Evolutionary conservation across 768 basidiomycete species (phyloP), one percentile per base, ranked within the genome.

Genomic region (Phylloporus sp.): DNA sequence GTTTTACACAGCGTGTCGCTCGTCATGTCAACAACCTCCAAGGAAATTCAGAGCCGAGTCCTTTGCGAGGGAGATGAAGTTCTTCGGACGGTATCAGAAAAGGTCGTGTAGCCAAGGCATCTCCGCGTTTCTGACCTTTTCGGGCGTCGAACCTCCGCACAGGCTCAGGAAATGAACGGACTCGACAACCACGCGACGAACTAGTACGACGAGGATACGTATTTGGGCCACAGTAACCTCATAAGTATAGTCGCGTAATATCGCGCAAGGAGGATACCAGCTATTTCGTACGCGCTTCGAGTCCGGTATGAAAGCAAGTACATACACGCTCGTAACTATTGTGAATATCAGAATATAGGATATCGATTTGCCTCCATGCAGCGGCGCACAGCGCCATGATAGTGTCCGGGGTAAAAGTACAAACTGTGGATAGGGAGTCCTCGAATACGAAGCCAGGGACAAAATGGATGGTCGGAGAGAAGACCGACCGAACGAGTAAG

Each of bases 61-160:
- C 38, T 40, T 42, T 45, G 47, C 26, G 38, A 62, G 48, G 37
- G 33, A 53, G 35, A 59, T 59, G 54, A 55, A 44, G 32, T 34
- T n/a, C 49, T 58, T 58, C 48, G 46, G 49, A 44, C 38, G 43
- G 47, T 34, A 9, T 17, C 52, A 38, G 18, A 24, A 56, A 52
- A 42, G n/a, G 29, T 47, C 50, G 54, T 48, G 44, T 40, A 57
- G 40, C 22, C 52, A 55, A 44, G 20, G 27, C 52, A 64, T 66
- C 54, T 64, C 63, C 63, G 62, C 62, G 42, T 46, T 64, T 53
- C 28, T 51, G 31, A 32, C 46, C 40, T 42, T 48, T 53, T 61
- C 44, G 43, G 53, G 62, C 65, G 64, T 58, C 50, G 46, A 58
- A 66, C 52, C 49, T 42, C 64, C 65, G 57, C 64, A 55, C 34